These are phyloP conservation scores for Podaxis carcinomalis DNA, from an alignment of 768 basidiomycete genomes.

Conservation along the genomic window DNA sequence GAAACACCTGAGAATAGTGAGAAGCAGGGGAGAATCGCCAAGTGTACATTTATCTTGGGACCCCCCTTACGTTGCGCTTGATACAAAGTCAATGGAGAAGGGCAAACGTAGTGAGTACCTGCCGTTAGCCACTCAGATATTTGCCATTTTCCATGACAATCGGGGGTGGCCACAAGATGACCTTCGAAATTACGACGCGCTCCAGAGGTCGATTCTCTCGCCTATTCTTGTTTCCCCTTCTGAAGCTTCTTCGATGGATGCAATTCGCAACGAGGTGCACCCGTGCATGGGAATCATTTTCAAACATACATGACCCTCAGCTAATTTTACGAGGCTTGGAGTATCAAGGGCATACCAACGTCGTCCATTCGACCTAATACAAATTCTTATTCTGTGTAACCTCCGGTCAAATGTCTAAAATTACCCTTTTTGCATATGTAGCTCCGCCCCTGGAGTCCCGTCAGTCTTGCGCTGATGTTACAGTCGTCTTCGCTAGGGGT, in stretches of 20 bases:
- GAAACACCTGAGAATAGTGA: neutral
- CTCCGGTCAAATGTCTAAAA: slow-evolving; percentile 13
- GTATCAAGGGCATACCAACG: neutral
- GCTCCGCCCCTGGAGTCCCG: slow-evolving; percentile 12
- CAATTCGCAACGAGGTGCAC: neutral
- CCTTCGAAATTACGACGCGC: neutral
- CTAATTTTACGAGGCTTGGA: neutral
- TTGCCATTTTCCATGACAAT: neutral
- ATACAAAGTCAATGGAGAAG: neutral
- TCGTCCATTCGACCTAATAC: neutral
- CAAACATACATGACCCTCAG: neutral
- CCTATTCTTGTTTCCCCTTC: neutral
- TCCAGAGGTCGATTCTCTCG: neutral
- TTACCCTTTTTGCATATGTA: slow-evolving; percentile 16
- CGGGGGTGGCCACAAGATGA: neutral
- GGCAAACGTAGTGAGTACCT: neutral
- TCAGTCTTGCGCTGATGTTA: slow-evolving; percentile 26
- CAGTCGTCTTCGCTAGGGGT: slow-evolving; percentile 34
- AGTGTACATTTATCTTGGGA: neutral
- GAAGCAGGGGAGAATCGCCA: neutral
- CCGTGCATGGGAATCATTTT: neutral
- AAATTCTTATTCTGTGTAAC: neutral
- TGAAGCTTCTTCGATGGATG: neutral
- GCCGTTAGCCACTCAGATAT: neutral
- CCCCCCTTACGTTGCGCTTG: neutral